A percentile compares a stretch with the other conserved stretches of the same genome.
Conservation (phyloP, 1,284 basidiomycete genomes). For the Apiotrichum sp. region DNA sequence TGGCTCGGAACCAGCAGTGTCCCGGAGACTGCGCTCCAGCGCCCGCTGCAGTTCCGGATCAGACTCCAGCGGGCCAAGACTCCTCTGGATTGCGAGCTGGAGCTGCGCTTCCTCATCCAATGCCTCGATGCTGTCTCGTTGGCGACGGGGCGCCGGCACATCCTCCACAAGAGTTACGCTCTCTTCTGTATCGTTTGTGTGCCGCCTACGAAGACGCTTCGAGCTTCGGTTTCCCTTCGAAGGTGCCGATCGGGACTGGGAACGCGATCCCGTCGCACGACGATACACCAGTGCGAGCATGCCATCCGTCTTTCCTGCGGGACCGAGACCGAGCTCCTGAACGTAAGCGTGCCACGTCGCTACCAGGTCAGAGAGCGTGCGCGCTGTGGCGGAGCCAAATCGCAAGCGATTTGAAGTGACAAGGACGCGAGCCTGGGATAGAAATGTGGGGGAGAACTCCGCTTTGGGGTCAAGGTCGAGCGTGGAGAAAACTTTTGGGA, state of each 20-base stretch:
- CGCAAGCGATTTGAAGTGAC: conserved; percentile 39
- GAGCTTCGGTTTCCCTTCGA: conserved; percentile 10
- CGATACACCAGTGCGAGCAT: conserved; percentile 46
- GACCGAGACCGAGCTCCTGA: conserved; percentile 35
- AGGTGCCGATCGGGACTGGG: not conserved
- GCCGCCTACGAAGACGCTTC: no score
- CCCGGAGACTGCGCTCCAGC: no score
- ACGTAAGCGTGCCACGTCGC: conserved; percentile 38
- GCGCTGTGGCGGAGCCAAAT: conserved; percentile 20
- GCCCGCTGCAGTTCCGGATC: not conserved
- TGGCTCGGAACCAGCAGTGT: no score
- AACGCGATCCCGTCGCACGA: conserved; percentile 19
- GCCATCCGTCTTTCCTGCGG: conserved; percentile 27
- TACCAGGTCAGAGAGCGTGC: conserved; percentile 34
- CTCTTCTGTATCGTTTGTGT: no score
- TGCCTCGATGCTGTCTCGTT: not conserved
- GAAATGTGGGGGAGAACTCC: conserved; percentile 56
- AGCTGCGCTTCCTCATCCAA: conserved; percentile 21
- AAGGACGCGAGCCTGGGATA: conserved; percentile 52
- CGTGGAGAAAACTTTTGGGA: conserved; percentile 50
- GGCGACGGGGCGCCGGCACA: no score
- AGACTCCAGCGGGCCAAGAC: conserved; percentile 1
- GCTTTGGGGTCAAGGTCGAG: conserved; percentile 51
- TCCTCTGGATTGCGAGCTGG: conserved; percentile 25
- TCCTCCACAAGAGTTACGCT: no score